Base-by-base conservation (phyloP, 352 stramenopile species). In the Phytophthora constricta region DNA sequence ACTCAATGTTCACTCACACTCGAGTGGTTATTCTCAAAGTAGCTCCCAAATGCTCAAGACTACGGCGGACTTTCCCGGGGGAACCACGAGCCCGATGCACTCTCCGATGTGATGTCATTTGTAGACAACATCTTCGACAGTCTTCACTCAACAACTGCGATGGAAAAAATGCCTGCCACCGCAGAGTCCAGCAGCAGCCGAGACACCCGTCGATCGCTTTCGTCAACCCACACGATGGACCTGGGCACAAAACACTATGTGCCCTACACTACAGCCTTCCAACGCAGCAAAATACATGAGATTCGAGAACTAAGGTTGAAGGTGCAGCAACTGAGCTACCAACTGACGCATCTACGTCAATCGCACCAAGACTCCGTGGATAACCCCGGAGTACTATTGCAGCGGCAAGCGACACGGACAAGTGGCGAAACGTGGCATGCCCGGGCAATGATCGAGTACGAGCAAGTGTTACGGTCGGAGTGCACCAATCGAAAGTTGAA, bases 401-500 rank as follows among this genome's bases (percentile, higher is more conserved):
- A 20, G 8, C 1, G 4, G 19, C 5, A 42, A 11, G 31, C 16
- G 0, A 14, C 22, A 5, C 34, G 53, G 50, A 26, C 23, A 19
- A 17, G 31, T 37, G 7, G 31, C 7, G 19, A 10, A 5, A 16
- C 26, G 8, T 51, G 53, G 53, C 53, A 19, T 16, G 22, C n/a
- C 50, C 53, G 26, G 42, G 16, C 39, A 9, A 26, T 60, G 25
- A 8, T 31, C 5, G 19, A 51, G n/a, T 51, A 28, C 13, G 37
- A 51, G 19, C 16, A 60, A 25, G 16, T 14, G 17, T 5, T 51
- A 42, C 41, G 27, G 13, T 23, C 53, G 2, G 26, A 60, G 26
- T 25, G 25, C 10, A 49, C 13, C 2, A 60, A 60, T 51, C 25
- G 41, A 43, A 41, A 60, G 26, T 10, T 60, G 39, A 60, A 60